phyloP scores from a whole-genome alignment of 257 asterid genomes.

The Nicotiana attenuata region DNA sequence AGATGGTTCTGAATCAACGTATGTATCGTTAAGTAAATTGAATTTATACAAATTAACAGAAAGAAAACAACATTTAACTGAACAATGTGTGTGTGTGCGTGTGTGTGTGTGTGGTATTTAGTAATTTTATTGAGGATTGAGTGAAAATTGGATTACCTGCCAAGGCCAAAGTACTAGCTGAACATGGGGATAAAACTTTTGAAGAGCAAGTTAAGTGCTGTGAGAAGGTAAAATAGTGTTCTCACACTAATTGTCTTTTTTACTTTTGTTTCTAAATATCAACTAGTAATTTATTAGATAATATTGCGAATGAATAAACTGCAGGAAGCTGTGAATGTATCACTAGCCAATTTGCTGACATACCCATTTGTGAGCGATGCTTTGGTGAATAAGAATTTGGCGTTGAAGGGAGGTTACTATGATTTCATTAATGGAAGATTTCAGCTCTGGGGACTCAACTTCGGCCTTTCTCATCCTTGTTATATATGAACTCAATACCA shows the following conservation, averaged over 20 bases:
- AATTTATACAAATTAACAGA: no score
- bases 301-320: neutral
- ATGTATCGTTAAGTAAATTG: neutral
- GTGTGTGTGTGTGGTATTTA: no score
- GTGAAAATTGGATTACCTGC: slow-evolving; percentile 79
- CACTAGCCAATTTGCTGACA: slow-evolving; percentile 73
- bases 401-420: slow-evolving; percentile 78
- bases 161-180: slow-evolving; percentile 55
- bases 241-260: neutral
- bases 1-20: slow-evolving; percentile 45
- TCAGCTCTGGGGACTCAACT: slow-evolving; percentile 88
- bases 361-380: slow-evolving; percentile 30
- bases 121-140: slow-evolving; percentile 94
- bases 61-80: no score
- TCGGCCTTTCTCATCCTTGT: slow-evolving; percentile 55
- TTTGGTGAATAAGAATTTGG: slow-evolving; percentile 69
- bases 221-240: slow-evolving; percentile 71
- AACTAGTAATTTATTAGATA: neutral
- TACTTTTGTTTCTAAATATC: neutral
- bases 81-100: no score
- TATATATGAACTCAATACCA: slow-evolving; percentile 51
- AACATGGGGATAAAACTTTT: slow-evolving; percentile 19
- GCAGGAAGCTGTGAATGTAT: slow-evolving; percentile 93
- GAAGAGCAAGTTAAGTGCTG: slow-evolving; percentile 46
- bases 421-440: slow-evolving; percentile 74